phyloP scores from a whole-genome alignment of 306 rosid species.

The Fragaria vesca region DNA sequence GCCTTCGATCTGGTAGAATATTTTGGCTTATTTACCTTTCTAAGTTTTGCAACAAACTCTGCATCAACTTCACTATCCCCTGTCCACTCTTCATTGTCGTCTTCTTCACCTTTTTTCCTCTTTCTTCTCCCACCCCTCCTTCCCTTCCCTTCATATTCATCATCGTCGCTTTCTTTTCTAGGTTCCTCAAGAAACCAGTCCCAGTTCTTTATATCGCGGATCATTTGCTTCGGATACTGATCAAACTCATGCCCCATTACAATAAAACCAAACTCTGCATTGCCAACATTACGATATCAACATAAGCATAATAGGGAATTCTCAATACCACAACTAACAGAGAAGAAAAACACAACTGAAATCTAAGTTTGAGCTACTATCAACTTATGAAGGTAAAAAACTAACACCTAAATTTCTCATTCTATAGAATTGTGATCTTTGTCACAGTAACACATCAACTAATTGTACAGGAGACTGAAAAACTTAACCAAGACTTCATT shows the following conservation, averaged over 20 bases:
- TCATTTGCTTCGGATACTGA: constrained; percentile 55
- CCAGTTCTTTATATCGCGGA: constrained; percentile 57
- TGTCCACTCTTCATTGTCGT: constrained; percentile 62
- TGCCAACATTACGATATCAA: constrained; percentile 9
- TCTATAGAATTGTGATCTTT: background rate
- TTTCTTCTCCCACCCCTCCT: constrained; percentile 36
- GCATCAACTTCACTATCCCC: constrained; percentile 62
- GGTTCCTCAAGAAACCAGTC: constrained; percentile 78
- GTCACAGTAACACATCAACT: background rate
- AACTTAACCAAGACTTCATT: background rate
- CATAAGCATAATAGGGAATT: constrained; percentile 7
- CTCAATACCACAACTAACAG: background rate
- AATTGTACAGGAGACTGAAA: background rate
- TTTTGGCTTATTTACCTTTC: constrained; percentile 41
- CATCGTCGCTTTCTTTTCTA: constrained; percentile 40
- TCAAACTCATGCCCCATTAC: constrained; percentile 80
- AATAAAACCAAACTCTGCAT: constrained; percentile 83
- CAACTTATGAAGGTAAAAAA: background rate
- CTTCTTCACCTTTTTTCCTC: constrained; percentile 37
- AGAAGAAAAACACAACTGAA: background rate
- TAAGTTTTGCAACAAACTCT: constrained; percentile 36
- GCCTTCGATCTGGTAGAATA: constrained; percentile 65
- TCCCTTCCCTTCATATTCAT: constrained; percentile 33
- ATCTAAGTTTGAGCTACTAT: background rate
- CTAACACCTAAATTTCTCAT: background rate